phyloP scores from a whole-genome alignment of 192 early-diverging fungal genomes.

The Mortierella hygrophila region DNA sequence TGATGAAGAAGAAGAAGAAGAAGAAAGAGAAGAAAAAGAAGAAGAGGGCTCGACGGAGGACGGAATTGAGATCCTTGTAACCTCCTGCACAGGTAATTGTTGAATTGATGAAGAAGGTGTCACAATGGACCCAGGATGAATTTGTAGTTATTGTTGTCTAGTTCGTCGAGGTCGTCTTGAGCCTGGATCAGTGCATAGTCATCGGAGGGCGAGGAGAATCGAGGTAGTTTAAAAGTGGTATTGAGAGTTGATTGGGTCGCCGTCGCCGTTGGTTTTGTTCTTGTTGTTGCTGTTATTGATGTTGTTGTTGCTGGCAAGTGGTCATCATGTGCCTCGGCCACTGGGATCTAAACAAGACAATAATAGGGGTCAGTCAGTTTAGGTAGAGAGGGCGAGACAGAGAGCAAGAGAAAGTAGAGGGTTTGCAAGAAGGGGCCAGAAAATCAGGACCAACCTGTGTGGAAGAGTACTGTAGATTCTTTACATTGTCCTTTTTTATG shows the following conservation, averaged over 20 bases:
- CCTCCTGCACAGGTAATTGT: too few relatives aligned
- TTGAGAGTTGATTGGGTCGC: not conserved
- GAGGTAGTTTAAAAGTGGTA: not conserved
- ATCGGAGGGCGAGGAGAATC: conserved; percentile 4
- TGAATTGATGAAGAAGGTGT: too few relatives aligned
- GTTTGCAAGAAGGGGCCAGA: not conserved
- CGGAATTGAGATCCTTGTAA: too few relatives aligned
- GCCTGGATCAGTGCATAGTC: too few relatives aligned
- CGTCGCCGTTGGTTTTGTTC: not conserved
- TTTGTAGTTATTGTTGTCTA: too few relatives aligned
- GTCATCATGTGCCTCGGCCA: conserved; percentile 21
- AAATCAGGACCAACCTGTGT: not conserved
- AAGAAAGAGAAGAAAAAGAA: too few relatives aligned
- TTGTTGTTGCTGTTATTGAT: too few relatives aligned
- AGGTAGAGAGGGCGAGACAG: not conserved
- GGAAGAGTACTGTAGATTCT: not conserved
- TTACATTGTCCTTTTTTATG: not conserved
- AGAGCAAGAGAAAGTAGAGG: not conserved
- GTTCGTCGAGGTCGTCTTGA: too few relatives aligned
- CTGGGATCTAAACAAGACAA: conserved; percentile 13
- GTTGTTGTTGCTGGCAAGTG: not conserved
- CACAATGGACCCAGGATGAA: too few relatives aligned
- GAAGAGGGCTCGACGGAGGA: too few relatives aligned
- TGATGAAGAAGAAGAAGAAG: too few relatives aligned
- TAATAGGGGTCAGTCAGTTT: not conserved